These are phyloP conservation scores for Lunularia cruciata DNA, from an alignment of 225 moss, liverwort and hornwort species.

Conservation along the genomic window DNA sequence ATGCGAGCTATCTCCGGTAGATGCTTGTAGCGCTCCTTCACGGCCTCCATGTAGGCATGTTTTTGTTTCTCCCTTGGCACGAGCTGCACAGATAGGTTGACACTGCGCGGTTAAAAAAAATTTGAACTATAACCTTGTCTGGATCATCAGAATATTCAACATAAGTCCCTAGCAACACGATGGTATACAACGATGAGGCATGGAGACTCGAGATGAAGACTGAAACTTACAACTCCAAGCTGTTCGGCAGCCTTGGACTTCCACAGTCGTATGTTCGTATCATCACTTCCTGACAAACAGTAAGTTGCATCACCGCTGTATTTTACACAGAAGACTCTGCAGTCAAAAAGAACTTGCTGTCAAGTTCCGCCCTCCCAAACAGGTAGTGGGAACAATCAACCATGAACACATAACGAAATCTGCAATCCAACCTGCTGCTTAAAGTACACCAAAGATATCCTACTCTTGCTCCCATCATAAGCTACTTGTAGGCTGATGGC, in stretches of 20 bases:
- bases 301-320: constrained; percentile 84
- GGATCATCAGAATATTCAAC: background rate
- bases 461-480: too few species aligned
- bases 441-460: too few species aligned
- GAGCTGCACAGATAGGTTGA: constrained; percentile 46
- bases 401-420: too few species aligned
- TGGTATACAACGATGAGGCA: too few species aligned
- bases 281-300: constrained; percentile 92
- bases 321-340: constrained; percentile 89
- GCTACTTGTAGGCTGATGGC: too few species aligned
- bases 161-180: too few species aligned
- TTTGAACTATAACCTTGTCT: background rate
- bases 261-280: constrained; percentile 95
- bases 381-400: too few species aligned
- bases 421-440: too few species aligned
- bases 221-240: constrained; percentile 74
- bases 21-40: constrained; percentile 91
- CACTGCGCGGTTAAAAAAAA: background rate
- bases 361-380: too few species aligned
- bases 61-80: constrained; percentile 91
- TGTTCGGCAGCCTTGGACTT: constrained; percentile 93
- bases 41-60: constrained; percentile 74
- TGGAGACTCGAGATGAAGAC: too few species aligned
- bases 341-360: background rate
- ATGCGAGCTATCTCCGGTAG: constrained; percentile 89